A percentile compares a stretch with the other conserved stretches of the same genome.
Evolutionary conservation across 768 basidiomycete species (phyloP).

Genomic region (Leccinum incarnatum): DNA sequence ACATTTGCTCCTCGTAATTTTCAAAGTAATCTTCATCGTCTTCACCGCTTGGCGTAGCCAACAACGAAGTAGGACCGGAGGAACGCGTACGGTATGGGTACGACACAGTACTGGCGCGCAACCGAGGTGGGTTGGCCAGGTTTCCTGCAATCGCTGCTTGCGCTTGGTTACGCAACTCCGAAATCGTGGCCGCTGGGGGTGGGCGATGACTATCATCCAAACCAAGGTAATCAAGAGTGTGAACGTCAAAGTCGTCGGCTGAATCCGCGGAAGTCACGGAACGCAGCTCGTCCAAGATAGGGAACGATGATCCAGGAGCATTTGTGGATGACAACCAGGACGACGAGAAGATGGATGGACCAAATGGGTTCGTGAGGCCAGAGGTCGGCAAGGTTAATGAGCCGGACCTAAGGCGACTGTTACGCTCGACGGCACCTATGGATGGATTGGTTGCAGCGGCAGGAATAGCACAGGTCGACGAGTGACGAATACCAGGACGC

Average conservation of each 20-base stretch:
- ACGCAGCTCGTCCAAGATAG: constrained; percentile 75
- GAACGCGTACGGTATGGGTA: constrained; percentile 79
- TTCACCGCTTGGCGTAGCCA: constrained; percentile 59
- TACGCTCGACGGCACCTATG: constrained; percentile 49
- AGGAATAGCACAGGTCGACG: constrained; percentile 61
- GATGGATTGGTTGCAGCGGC: constrained; percentile 42
- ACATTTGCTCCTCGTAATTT: constrained; percentile 44
- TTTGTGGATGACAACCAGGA: constrained; percentile 77
- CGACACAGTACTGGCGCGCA: constrained; percentile 86
- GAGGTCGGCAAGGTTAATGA: constrained; percentile 84
- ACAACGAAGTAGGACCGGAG: constrained; percentile 46
- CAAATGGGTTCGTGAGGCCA: constrained; percentile 79
- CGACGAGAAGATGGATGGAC: constrained; percentile 84
- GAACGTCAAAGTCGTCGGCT: constrained; percentile 87
- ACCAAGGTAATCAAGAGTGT: constrained; percentile 95
- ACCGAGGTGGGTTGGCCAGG: constrained; percentile 72
- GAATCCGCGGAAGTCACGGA: constrained; percentile 79
- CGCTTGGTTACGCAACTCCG: constrained; percentile 85
- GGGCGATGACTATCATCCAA: constrained; percentile 77
- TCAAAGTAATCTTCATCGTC: constrained; percentile 80
- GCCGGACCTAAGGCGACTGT: constrained; percentile 87
- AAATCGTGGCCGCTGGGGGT: constrained; percentile 73
- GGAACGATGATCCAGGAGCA: constrained; percentile 53
- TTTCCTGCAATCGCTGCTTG: constrained; percentile 88
- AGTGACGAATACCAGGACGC: constrained; percentile 72